These are phyloP conservation scores for Geum urbanum DNA, from an alignment of 306 rosid species.

Conservation along the genomic window DNA sequence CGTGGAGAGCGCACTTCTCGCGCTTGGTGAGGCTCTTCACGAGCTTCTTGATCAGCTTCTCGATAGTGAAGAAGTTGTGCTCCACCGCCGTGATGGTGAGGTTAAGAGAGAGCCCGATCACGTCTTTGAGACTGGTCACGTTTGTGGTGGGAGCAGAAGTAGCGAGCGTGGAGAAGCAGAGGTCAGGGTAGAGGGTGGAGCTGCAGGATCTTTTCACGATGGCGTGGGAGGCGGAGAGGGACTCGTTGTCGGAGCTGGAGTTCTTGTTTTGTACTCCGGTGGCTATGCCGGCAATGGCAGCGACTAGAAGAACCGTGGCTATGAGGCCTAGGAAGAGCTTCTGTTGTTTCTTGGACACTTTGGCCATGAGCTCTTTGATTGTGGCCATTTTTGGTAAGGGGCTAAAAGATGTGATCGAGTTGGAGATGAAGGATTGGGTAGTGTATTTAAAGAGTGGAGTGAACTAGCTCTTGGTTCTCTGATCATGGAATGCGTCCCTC, in stretches of 20 bases:
- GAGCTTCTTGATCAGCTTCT: slow-evolving; percentile 44
- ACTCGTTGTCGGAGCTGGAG: neutral
- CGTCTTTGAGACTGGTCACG: slow-evolving; percentile 40
- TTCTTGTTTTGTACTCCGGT: slow-evolving; percentile 32
- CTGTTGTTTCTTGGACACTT: slow-evolving; percentile 29
- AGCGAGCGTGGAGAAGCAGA: slow-evolving; percentile 61
- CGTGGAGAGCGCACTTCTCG: slow-evolving; percentile 57
- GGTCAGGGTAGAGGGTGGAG: slow-evolving; percentile 58
- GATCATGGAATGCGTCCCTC: neutral
- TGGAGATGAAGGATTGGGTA: neutral
- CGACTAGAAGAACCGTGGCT: slow-evolving; percentile 37
- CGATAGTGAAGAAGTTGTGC: slow-evolving; percentile 38
- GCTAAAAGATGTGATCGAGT: neutral
- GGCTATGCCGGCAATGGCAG: slow-evolving; percentile 36
- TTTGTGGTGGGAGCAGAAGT: slow-evolving; percentile 27
- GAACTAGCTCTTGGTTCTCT: neutral
- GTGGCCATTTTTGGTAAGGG: slow-evolving; percentile 21
- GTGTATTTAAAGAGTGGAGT: slow-evolving; percentile 2
- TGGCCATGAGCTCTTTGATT: slow-evolving; percentile 28
- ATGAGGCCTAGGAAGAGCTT: slow-evolving; percentile 38
- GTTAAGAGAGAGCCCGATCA: slow-evolving; percentile 42
- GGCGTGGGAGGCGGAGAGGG: slow-evolving; percentile 38
- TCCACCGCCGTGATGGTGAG: slow-evolving; percentile 42
- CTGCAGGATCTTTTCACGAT: slow-evolving; percentile 53
- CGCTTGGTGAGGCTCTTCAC: slow-evolving; percentile 36